These are phyloP conservation scores for Chrysosporium keratinophilum DNA, from an alignment of 2,329 filamentous ascomycete genomes.

Conservation along the genomic window DNA sequence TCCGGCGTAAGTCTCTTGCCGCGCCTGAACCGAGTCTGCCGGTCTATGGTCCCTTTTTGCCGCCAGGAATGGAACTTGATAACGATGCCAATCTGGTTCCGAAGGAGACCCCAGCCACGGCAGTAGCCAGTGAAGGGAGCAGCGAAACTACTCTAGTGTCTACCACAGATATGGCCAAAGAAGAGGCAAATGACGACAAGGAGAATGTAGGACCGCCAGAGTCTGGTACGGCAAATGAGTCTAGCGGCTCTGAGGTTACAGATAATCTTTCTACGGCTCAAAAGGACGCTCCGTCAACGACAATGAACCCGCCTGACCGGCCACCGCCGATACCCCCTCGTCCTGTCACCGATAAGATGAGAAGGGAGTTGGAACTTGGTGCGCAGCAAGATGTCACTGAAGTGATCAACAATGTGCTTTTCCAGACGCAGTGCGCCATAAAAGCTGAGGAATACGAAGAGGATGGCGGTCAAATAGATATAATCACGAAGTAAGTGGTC, in stretches of 20 bases:
- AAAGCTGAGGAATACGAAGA: slow-evolving; percentile 55
- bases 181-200: neutral
- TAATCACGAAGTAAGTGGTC: slow-evolving; percentile 53
- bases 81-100: slow-evolving; percentile 6
- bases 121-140: slow-evolving; percentile 12
- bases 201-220: slow-evolving; percentile 1
- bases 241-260: neutral
- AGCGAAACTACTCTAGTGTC: neutral
- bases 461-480: slow-evolving; percentile 68
- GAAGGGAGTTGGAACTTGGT: slow-evolving; percentile 47
- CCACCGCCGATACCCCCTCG: slow-evolving; percentile 53
- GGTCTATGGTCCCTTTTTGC: slow-evolving; percentile 38
- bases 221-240: neutral
- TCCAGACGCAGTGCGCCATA: slow-evolving; percentile 83
- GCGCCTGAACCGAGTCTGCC: slow-evolving; percentile 31
- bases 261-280: neutral
- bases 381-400: slow-evolving; percentile 94
- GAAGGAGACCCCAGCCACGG: slow-evolving; percentile 20
- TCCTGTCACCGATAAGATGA: slow-evolving; percentile 31
- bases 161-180: neutral
- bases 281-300: slow-evolving; percentile 7
- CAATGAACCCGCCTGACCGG: slow-evolving; percentile 33
- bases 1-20: slow-evolving; percentile 37
- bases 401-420: slow-evolving; percentile 85
- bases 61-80: slow-evolving; percentile 19